phyloP scores from a whole-genome alignment of 225 moss, liverwort and hornwort genomes.

The Lunularia cruciata region DNA sequence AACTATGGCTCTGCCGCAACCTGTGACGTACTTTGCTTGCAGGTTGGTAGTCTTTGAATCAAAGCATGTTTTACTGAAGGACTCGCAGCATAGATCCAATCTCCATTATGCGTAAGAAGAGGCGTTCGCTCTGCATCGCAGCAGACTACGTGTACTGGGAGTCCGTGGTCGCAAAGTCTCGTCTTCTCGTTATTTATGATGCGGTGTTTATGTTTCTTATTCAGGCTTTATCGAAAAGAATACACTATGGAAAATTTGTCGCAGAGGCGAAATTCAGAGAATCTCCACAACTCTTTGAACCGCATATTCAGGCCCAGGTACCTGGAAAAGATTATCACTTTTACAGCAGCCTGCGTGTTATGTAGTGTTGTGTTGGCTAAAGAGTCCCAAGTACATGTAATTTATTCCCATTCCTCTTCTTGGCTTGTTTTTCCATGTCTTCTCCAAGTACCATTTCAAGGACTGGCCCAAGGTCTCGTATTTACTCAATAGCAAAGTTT shows the following conservation, averaged over 20 bases:
- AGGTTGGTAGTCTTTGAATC: conserved; percentile 49
- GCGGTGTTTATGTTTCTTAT: conserved; percentile 4
- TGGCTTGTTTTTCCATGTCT: too few species aligned
- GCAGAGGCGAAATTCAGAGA: conserved; percentile 93
- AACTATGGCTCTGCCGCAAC: conserved; percentile 86
- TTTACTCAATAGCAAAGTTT: neutral
- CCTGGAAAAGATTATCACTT: neutral
- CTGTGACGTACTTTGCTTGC: conserved; percentile 89
- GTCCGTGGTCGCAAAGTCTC: neutral
- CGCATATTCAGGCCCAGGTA: conserved; percentile 76
- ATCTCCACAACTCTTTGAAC: conserved; percentile 57
- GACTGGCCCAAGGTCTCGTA: too few species aligned
- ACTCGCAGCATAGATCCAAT: neutral
- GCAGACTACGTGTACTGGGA: neutral
- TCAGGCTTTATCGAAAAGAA: conserved; percentile 89
- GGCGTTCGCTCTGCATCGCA: neutral
- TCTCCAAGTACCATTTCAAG: too few species aligned
- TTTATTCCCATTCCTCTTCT: too few species aligned
- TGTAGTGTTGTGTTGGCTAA: too few species aligned
- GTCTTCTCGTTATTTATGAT: neutral
- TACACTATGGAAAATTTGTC: conserved; percentile 97
- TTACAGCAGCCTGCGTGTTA: conserved; percentile 71
- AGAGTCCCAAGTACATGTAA: too few species aligned
- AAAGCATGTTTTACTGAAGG: neutral
- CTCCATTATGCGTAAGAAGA: neutral